These are phyloP conservation scores for Lophium mytilinum DNA, from an alignment of 495 filamentous ascomycete species.

Conservation along the genomic window DNA sequence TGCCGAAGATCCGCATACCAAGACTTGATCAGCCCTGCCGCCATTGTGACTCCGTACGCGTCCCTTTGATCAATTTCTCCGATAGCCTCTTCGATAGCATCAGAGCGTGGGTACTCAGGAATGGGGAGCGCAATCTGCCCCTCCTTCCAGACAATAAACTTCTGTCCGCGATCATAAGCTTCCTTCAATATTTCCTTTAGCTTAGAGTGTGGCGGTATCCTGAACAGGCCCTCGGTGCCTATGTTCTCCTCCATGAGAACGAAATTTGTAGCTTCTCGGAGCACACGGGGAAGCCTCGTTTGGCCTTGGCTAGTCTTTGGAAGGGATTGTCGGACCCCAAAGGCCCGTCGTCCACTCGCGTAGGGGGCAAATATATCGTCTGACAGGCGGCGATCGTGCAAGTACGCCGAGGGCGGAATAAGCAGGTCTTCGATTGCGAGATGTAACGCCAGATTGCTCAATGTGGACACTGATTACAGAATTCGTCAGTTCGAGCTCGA, in stretches of 20 bases:
- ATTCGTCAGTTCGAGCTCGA: background rate
- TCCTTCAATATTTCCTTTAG: slow-evolving; percentile 43
- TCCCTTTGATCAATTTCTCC: slow-evolving; percentile 39
- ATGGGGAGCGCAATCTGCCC: slow-evolving; percentile 25
- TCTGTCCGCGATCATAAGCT: slow-evolving; percentile 47
- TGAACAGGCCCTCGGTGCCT: slow-evolving; percentile 44
- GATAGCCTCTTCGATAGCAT: slow-evolving; percentile 26
- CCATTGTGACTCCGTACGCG: slow-evolving; percentile 44
- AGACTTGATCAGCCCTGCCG: slow-evolving; percentile 45
- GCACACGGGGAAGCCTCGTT: slow-evolving; percentile 41
- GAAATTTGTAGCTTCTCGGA: slow-evolving; percentile 45
- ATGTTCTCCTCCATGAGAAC: slow-evolving; percentile 39
- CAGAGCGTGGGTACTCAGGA: slow-evolving; percentile 23
- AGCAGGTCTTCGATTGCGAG: slow-evolving; percentile 43
- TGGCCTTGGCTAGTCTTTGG: slow-evolving; percentile 34
- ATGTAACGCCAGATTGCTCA: slow-evolving; percentile 40
- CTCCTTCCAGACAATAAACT: slow-evolving; percentile 45
- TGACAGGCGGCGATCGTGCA: slow-evolving; percentile 43
- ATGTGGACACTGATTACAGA: slow-evolving; percentile 36
- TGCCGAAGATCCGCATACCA: slow-evolving; percentile 49
- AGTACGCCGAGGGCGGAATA: slow-evolving; percentile 45
- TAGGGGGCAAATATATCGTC: slow-evolving; percentile 42
- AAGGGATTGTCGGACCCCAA: slow-evolving; percentile 36
- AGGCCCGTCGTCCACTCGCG: slow-evolving; percentile 40
- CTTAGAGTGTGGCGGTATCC: slow-evolving; percentile 41